Base-by-base conservation (phyloP, 2,329 filamentous ascomycete genomes). In the Colletotrichum shisoi region DNA sequence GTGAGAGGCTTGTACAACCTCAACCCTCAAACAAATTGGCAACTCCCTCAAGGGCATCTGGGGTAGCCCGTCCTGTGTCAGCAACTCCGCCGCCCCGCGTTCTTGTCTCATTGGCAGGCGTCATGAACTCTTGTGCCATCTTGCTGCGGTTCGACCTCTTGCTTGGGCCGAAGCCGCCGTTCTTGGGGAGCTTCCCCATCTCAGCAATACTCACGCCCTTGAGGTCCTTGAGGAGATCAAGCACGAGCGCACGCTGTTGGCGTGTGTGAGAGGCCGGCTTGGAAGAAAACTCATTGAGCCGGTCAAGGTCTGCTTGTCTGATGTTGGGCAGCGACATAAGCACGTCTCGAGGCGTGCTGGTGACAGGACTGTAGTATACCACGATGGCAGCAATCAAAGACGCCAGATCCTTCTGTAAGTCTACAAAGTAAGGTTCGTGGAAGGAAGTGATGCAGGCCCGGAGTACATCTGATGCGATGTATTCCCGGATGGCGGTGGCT, bases 351-450 rank as follows among this genome's bases (percentile, higher is more conserved):
- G 94, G 92, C 0, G 91, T 95, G 7, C 83, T 74, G 8, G 90
- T 94, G 39, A 86, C 78, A 0, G 86, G 82, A 13, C 87, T 87
- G 75, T 97, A 97, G 69, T 91, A 86, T 9, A 90, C 85, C 72
- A 97, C 84, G 69, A 98, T 95, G 4, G 89, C 87, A 0, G 94
- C 94, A 69, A 99, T 97, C 44, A 98, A 83, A 24, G 89, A 87
- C 0, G 93, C 94, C 24, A 99, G 84, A 58, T 99, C 94, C 75
- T 94, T 94, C 74, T 99, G 95, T 69, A 96, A 87, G 72, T 99
- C 95, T 40, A 97, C 94, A 78, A 98, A 99, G 78, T 98, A 97
- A 0, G 93, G 90, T 71, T 99, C 95, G 78, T 98, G 92, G 57
- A 99, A 87, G 2, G 92, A 96, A 1, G 90, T 92, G 75, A 97